These are phyloP conservation scores for Alternaria gaisen DNA, from an alignment of 2,329 filamentous ascomycete genomes.

Conservation along the genomic window DNA sequence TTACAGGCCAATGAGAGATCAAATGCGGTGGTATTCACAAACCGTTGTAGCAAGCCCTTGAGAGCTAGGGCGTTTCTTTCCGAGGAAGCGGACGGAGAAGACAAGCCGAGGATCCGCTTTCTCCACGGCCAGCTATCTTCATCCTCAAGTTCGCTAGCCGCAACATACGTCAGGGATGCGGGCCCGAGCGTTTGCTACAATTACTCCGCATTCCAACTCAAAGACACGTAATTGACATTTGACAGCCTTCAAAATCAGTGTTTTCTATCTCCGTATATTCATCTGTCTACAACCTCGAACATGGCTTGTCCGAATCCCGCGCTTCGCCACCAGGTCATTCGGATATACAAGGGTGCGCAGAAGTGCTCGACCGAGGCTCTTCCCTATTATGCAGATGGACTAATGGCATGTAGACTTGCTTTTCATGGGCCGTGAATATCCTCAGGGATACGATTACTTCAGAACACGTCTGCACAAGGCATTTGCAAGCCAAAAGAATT, in stretches of 20 bases:
- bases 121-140: constrained; percentile 1
- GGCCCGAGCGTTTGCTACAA: constrained; percentile 10
- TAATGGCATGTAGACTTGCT: constrained; percentile 73
- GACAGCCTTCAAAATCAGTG: background rate
- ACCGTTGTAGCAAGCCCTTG: constrained; percentile 1
- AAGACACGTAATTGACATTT: background rate
- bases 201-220: constrained; percentile 2
- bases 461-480: constrained; percentile 82
- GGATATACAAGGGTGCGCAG: constrained; percentile 81
- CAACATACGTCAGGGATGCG: constrained; percentile 10
- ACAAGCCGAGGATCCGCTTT: constrained; percentile 10
- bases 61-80: constrained; percentile 1
- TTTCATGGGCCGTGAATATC: constrained; percentile 85
- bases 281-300: background rate
- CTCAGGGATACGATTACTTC: constrained; percentile 84
- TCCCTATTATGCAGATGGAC: background rate
- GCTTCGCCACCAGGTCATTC: constrained; percentile 80
- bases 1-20: background rate
- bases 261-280: background rate
- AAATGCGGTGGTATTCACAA: background rate
- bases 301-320: constrained; percentile 59
- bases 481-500: constrained; percentile 76
- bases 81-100: background rate
- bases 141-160: background rate
- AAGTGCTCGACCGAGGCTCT: background rate